Percentiles rank a stretch among this genome's conserved stretches.
phyloP scores from a whole-genome alignment of 2,329 filamentous ascomycete species.

The Chrysosporium keratinophilum region DNA sequence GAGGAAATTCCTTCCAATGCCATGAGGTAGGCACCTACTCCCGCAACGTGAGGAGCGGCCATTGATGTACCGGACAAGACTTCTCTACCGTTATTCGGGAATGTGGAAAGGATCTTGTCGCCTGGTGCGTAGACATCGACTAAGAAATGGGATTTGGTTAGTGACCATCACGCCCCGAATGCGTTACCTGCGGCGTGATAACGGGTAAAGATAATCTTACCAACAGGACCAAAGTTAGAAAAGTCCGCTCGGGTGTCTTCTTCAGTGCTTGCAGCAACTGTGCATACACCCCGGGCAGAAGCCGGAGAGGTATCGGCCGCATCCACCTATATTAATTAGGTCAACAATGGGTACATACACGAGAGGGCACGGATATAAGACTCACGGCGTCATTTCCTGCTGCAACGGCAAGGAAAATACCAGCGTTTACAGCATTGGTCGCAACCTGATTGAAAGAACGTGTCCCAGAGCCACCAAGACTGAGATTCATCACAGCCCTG shows the following conservation, averaged over 20 bases:
- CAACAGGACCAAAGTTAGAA: constrained; percentile 36
- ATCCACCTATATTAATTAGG: constrained; percentile 1
- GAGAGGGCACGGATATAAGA: constrained; percentile 19
- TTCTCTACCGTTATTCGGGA: constrained; percentile 41
- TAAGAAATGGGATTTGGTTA: neutral
- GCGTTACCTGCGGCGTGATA: neutral
- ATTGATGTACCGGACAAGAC: constrained; percentile 30
- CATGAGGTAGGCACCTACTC: constrained; percentile 45
- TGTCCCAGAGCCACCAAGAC: constrained; percentile 28
- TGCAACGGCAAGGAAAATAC: constrained; percentile 34
- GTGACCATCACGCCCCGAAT: no score
- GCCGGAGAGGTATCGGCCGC: constrained; percentile 25
- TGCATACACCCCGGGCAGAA: constrained; percentile 31
- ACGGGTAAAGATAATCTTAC: neutral
- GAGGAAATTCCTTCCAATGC: constrained; percentile 42
- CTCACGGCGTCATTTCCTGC: constrained; percentile 32
- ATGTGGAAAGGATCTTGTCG: constrained; percentile 42
- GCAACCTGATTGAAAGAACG: constrained; percentile 32
- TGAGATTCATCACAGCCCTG: constrained; percentile 30
- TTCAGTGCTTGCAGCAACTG: constrained; percentile 32
- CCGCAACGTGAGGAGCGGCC: constrained; percentile 40
- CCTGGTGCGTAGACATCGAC: constrained; percentile 51
- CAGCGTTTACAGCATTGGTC: constrained; percentile 27
- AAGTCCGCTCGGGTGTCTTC: constrained; percentile 30
- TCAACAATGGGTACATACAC: neutral